Base-by-base conservation (phyloP, 805 yeast species). In the Saccharomyces kudriavzevii region DNA sequence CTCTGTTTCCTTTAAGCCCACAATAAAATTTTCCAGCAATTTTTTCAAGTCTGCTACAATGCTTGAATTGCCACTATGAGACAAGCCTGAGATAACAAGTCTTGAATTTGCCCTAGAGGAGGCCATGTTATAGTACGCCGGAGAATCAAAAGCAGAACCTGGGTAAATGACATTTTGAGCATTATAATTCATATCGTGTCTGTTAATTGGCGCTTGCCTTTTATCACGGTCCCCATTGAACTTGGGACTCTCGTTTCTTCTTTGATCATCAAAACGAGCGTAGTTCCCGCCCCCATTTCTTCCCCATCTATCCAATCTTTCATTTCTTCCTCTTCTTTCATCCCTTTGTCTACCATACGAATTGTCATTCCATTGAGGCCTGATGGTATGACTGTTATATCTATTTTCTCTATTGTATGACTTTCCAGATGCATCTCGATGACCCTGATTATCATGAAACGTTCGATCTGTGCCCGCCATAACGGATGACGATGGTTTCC, bases 91-190 rank as follows among this genome's bases (percentile, higher is more conserved):
- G 5, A 55, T 24, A 3, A 52, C 35, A 10, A 56, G 22, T 26
- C 26, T 56, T 43, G 49, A 45, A 24, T 56, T 55, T 40, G 55
- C 4, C 27, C 31, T 51, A 14, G 58, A 50, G 14, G 43, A n/a
- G 9, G 56, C 53, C n/a, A 55, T 27, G 22, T 56, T 56, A n/a
- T 52, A 49, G 35, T 55, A 56, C 5, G 53, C 35, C 27, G 31
- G 40, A 9, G 43, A 35, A 17, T 35, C 49, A 30, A 52, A 56
- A 5, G 58, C 55, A 30, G 43, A 35, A 17, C 43, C 43, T 6
- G 43, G 43, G 43, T 35, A 35, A 9, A 35, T 35, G 9, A 35
- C 43, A 35, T 35, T 35, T 35, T 35, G 43, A 8, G 43, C 20
- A 35, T 35, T 35, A 35, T 35, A 35, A 11, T 35, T 35, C 43